Conservation (phyloP, 352 stramenopile species). For the Phytophthora sp. region DNA sequence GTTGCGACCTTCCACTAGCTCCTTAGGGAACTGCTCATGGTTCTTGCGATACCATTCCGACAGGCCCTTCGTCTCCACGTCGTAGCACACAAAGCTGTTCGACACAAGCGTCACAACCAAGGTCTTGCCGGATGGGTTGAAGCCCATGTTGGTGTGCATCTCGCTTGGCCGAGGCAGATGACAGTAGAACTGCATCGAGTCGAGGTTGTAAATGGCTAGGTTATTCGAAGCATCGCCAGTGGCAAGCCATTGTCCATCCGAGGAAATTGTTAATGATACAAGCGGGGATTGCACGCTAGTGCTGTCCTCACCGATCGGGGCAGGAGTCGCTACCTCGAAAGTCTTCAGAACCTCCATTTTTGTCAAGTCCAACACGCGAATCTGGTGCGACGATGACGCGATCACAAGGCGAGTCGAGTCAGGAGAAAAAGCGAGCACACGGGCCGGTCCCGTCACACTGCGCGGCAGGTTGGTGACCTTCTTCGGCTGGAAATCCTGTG, state of each 20-base stretch:
- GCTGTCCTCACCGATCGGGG: slow-evolving; percentile 12
- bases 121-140: slow-evolving; percentile 77
- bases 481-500: slow-evolving; percentile 50
- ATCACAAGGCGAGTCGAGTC: slow-evolving; percentile 81
- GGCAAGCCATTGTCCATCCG: slow-evolving; percentile 83
- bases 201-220: slow-evolving; percentile 83
- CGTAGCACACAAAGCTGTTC: slow-evolving; percentile 87
- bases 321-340: slow-evolving; percentile 48
- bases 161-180: slow-evolving; percentile 65
- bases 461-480: slow-evolving; percentile 56
- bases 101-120: slow-evolving; percentile 83
- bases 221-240: slow-evolving; percentile 72
- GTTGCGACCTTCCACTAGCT: slow-evolving; percentile 72
- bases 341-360: slow-evolving; percentile 82
- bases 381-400: slow-evolving; percentile 63
- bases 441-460: slow-evolving; percentile 51
- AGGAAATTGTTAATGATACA: slow-evolving; percentile 76
- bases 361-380: slow-evolving; percentile 75
- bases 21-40: slow-evolving; percentile 75
- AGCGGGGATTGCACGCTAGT: slow-evolving; percentile 44
- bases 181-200: slow-evolving; percentile 87
- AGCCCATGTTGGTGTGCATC: slow-evolving; percentile 83
- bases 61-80: slow-evolving; percentile 81
- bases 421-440: slow-evolving; percentile 76
- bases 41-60: slow-evolving; percentile 78